phyloP scores from a whole-genome alignment of 495 filamentous ascomycete species.

The Tuber borchii region DNA sequence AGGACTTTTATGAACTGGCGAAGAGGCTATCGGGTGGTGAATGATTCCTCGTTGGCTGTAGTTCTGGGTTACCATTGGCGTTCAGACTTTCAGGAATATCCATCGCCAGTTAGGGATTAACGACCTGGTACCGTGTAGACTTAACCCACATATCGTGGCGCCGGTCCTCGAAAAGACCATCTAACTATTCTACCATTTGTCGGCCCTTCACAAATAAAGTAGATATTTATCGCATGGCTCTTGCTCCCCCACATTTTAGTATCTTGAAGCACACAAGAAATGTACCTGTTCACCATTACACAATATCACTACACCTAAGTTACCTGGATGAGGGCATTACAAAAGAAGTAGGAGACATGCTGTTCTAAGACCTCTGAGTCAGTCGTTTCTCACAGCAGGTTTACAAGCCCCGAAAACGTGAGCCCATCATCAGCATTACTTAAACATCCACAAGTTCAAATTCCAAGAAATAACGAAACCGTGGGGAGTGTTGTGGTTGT shows the following conservation, averaged over 20 bases:
- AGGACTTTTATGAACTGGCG: constrained; percentile 39
- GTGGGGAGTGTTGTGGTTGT: neutral
- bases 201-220: neutral
- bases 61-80: neutral
- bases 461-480: neutral
- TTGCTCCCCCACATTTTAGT: neutral
- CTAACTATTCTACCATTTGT: neutral
- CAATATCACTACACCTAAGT: neutral
- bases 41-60: neutral
- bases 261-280: neutral
- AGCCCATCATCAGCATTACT: neutral
- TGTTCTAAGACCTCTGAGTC: neutral
- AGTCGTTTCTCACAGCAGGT: neutral
- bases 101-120: neutral
- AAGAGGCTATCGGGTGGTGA: neutral
- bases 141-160: neutral
- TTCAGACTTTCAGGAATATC: neutral
- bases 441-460: neutral
- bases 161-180: neutral
- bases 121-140: neutral
- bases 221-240: neutral
- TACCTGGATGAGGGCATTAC: neutral
- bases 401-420: neutral
- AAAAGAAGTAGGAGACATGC: neutral
- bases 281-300: neutral